Base-by-base conservation (phyloP, 148 eudicot species). In the Rhododendron ovatum region DNA sequence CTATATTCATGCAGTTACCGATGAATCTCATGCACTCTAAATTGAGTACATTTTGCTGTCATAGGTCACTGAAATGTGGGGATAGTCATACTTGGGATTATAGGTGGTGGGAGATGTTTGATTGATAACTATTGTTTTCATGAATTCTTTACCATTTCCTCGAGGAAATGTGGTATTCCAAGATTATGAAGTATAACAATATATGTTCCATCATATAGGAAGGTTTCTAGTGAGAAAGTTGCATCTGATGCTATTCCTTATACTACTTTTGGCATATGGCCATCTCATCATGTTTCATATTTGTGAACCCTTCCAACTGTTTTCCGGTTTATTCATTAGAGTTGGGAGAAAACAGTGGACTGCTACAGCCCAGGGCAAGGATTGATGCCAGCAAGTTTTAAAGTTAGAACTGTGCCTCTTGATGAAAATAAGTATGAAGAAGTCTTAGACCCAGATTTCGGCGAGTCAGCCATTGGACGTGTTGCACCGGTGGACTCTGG, bases 401-500 rank as follows among this genome's bases (percentile, higher is more conserved):
- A 91, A 88, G 93, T 91, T 69, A 93, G 93, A 90, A 85, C 86
- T 15, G 92, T 91, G 77, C 89, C 95, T 85, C 90, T 93, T 75
- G 93, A 90, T 77, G 93, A 89, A 30, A 91, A 89, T 82, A 89
- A 89, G 84, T 73, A 26, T 67, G 95, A 93, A 90, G 95, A 93
- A 90, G 94, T 93, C 59, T 88, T 93, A 51, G 94, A 93, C 87
- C 95, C 95, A 24, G 94, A 93, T 86, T 93, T 93, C 86, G 95
- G 95, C 41, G 95, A 93, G 86, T 93, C 93, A 1, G 93, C 93
- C 69, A 91, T 91, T 84, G 92, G 93, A 78, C 92, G 93, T 82
- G 98, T 96, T 84, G 98, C 98, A 15, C 98, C 98, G 86, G 98
- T 96, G 77, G 98, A 96, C 91, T 96, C 98, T 71, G 98, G 98